A percentile compares a stretch with the other conserved stretches of the same genome.
phyloP scores from a whole-genome alignment of 768 basidiomycete species.

The Podaxis pistillaris region DNA sequence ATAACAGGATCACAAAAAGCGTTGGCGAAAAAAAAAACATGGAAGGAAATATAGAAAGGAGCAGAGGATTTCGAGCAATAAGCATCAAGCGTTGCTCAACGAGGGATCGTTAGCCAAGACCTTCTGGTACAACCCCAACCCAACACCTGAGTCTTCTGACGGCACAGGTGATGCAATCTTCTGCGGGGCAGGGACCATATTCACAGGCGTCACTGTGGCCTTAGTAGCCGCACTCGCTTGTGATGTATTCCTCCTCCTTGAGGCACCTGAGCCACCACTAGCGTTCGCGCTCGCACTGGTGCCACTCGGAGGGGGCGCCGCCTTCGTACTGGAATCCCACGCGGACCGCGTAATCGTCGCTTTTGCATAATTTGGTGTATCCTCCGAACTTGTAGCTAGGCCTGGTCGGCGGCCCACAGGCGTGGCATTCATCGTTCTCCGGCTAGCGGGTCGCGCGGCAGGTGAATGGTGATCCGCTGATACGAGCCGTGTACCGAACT shows the following conservation, averaged over 20 bases:
- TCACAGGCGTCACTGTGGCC: constrained; percentile 34
- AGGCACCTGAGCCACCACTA: constrained; percentile 41
- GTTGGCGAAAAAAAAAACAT: constrained; percentile 1
- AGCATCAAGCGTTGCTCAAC: constrained; percentile 36
- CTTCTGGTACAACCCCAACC: constrained; percentile 69
- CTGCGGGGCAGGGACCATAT: constrained; percentile 30
- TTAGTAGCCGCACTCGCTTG: constrained; percentile 65
- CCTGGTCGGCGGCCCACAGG: constrained; percentile 40
- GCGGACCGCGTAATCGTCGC: constrained; percentile 75
- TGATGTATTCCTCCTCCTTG: constrained; percentile 70
- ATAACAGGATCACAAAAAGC: constrained; percentile 18
- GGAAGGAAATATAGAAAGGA: constrained; percentile 17
- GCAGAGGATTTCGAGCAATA: constrained; percentile 29
- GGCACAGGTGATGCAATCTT: constrained; percentile 69
- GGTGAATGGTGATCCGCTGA: constrained; percentile 50
- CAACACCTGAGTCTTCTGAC: constrained; percentile 77
- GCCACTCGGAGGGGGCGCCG: constrained; percentile 15
- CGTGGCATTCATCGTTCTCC: constrained; percentile 51
- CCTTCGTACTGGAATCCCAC: constrained; percentile 62
- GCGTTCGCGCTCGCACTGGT: not conserved
- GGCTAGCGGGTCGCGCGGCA: constrained; percentile 57
- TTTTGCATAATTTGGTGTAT: constrained; percentile 60
- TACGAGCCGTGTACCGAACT: constrained; percentile 84
- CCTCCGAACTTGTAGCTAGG: constrained; percentile 42
- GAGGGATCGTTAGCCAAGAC: constrained; percentile 76